Percentiles rank a stretch among this genome's conserved stretches.
phyloP scores from a whole-genome alignment of 2,329 filamentous ascomycete species.

The Ophiostoma perfectum region DNA sequence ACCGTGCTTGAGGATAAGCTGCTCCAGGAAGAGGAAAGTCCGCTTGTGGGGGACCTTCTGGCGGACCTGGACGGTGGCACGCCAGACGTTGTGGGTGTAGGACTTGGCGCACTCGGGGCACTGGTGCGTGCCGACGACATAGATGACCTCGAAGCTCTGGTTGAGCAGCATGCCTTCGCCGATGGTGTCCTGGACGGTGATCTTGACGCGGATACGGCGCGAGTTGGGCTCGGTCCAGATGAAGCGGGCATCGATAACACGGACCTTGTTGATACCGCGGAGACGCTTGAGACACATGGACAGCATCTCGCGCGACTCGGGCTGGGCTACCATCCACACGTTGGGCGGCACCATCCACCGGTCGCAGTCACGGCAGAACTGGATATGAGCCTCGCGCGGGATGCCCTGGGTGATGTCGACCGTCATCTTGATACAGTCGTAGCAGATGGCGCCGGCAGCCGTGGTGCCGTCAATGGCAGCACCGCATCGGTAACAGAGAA shows the following conservation, averaged over 20 bases:
- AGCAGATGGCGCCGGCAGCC: slow-evolving; percentile 80
- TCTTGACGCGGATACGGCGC: slow-evolving; percentile 83
- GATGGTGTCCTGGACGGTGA: slow-evolving; percentile 76
- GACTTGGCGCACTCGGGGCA: slow-evolving; percentile 94
- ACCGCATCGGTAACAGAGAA: slow-evolving; percentile 97
- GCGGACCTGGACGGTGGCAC: slow-evolving; percentile 86
- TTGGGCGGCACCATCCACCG: slow-evolving; percentile 82
- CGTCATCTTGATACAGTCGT: slow-evolving; percentile 91
- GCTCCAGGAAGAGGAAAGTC: slow-evolving; percentile 66
- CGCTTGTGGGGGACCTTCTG: slow-evolving; percentile 94
- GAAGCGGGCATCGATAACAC: slow-evolving; percentile 93
- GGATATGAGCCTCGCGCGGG: slow-evolving; percentile 80
- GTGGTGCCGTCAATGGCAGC: slow-evolving; percentile 90
- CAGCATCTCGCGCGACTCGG: slow-evolving; percentile 86
- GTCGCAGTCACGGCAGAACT: slow-evolving; percentile 92
- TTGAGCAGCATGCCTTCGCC: slow-evolving; percentile 66
- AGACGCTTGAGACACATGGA: slow-evolving; percentile 87
- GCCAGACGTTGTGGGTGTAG: slow-evolving; percentile 76
- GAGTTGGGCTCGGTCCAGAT: slow-evolving; percentile 99
- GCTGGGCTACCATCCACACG: slow-evolving; percentile 78
- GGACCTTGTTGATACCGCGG: slow-evolving; percentile 77
- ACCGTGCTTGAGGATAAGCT: slow-evolving; percentile 89
- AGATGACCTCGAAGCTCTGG: slow-evolving; percentile 92
- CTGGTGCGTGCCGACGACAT: slow-evolving; percentile 84
- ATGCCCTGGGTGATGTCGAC: slow-evolving; percentile 90